Evolutionary conservation across 2,329 filamentous ascomycete genomes (phyloP).

Genomic region (Pestalotiopsis fici): DNA sequence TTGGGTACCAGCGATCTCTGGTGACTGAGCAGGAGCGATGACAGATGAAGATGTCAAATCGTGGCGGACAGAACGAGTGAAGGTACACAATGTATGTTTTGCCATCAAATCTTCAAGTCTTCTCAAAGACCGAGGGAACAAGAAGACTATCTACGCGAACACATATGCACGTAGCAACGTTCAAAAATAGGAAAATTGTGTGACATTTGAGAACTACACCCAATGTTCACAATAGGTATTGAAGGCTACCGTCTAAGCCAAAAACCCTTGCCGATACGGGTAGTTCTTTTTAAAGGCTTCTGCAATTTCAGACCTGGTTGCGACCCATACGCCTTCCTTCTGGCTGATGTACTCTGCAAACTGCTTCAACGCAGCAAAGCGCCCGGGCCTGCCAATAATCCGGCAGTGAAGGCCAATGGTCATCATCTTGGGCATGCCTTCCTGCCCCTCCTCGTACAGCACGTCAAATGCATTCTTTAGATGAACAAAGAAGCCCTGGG

Average conservation of each 20-base stretch:
- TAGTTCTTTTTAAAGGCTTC: conserved; percentile 47
- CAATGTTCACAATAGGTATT: too few species aligned
- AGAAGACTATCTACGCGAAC: too few species aligned
- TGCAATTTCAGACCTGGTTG: conserved; percentile 53
- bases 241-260: conserved; percentile 14
- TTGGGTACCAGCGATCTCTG: too few species aligned
- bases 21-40: too few species aligned
- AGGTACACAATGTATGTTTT: too few species aligned
- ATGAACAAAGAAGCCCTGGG: conserved; percentile 44
- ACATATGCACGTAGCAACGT: too few species aligned
- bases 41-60: too few species aligned
- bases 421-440: conserved; percentile 57
- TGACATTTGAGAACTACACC: too few species aligned
- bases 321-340: conserved; percentile 56
- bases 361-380: conserved; percentile 50
- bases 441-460: conserved; percentile 50
- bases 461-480: conserved; percentile 55
- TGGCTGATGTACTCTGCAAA: conserved; percentile 44
- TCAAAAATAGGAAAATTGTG: too few species aligned
- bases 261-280: conserved; percentile 45
- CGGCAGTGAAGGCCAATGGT: conserved; percentile 43
- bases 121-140: too few species aligned
- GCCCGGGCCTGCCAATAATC: conserved; percentile 50
- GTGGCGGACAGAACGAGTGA: too few species aligned
- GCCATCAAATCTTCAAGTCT: too few species aligned